Evolutionary conservation across 441 rosid species (phyloP).

Genomic region (Corymbia citriodora): DNA sequence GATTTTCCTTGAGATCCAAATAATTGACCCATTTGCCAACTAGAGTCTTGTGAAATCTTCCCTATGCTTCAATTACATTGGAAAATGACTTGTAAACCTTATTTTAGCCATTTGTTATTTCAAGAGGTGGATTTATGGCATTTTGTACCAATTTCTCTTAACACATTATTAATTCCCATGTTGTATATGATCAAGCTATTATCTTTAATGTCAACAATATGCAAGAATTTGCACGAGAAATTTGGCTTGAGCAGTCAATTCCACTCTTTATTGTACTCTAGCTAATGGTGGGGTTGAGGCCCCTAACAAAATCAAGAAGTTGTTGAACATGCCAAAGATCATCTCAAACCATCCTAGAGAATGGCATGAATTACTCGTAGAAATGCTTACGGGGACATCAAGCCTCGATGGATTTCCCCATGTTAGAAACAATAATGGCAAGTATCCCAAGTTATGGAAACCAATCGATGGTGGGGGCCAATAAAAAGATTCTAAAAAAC

Average conservation of each 20-base stretch:
- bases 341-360: background rate
- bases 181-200: background rate
- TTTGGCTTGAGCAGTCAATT: background rate
- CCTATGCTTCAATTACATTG: background rate
- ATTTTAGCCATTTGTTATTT: background rate
- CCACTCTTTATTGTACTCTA: background rate
- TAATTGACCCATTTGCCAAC: accelerated
- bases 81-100: background rate
- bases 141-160: slow-evolving; percentile 7
- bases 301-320: background rate
- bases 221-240: background rate
- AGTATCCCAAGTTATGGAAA: background rate
- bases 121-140: slow-evolving; percentile 7
- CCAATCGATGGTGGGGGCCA: background rate
- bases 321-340: background rate
- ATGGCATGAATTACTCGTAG: background rate
- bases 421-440: background rate
- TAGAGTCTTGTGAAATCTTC: background rate
- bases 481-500: background rate
- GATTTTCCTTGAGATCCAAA: background rate
- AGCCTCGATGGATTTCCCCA: background rate
- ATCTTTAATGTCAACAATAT: background rate
- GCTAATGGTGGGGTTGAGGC: background rate
- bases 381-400: background rate
- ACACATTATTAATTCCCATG: background rate